Evolutionary conservation across 345 rosid genomes (phyloP).

Genomic region (Brassica cretica): DNA sequence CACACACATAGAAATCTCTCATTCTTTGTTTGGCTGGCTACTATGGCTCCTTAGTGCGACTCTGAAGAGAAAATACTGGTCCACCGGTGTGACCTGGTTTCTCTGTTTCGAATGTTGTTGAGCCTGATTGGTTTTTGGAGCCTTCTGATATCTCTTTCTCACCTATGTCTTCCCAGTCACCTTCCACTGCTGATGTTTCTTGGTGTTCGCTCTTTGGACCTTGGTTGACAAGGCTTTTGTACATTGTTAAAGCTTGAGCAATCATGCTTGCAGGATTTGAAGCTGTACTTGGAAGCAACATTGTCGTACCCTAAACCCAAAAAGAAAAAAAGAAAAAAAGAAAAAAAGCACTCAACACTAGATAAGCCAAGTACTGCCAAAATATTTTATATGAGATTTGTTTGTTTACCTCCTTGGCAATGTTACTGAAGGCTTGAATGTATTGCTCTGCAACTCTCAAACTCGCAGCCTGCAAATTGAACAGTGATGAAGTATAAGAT

Average conservation of each 20-base stretch:
- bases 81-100: constrained; percentile 18
- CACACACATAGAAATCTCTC: constrained; percentile 24
- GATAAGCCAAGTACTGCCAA: neutral
- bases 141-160: constrained; percentile 36
- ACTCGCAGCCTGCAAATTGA: constrained; percentile 76
- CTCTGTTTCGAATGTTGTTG: constrained; percentile 25
- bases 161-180: constrained; percentile 25
- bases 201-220: constrained; percentile 36
- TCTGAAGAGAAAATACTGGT: constrained; percentile 69
- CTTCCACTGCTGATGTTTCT: constrained; percentile 27
- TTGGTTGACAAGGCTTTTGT: constrained; percentile 61
- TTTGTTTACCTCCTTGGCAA: constrained; percentile 80
- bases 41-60: constrained; percentile 32
- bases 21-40: constrained; percentile 2
- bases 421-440: constrained; percentile 77
- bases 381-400: neutral
- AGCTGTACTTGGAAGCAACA: constrained; percentile 78
- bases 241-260: constrained; percentile 80
- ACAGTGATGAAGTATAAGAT: constrained; percentile 11
- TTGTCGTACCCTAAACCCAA: constrained; percentile 68
- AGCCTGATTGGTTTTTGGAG: constrained; percentile 32
- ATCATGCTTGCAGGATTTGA: constrained; percentile 71
- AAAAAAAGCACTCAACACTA: neutral
- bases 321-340: neutral
- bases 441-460: constrained; percentile 83